Base-by-base conservation (phyloP, 352 stramenopile genomes). In the Globisporangium paddicum region DNA sequence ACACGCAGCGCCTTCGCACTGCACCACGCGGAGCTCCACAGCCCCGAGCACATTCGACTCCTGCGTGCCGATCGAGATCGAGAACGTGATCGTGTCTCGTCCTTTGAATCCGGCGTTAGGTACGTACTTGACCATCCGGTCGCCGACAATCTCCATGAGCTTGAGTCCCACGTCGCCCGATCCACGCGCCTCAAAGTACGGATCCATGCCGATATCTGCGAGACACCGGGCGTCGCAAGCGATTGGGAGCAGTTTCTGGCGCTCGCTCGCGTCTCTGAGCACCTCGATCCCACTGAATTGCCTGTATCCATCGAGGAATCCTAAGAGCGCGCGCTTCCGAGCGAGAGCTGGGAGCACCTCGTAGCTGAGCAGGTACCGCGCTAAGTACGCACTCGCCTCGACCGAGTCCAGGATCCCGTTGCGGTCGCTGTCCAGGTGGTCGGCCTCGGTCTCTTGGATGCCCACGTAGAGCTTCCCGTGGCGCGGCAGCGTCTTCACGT, bases 391-490 rank as follows among this genome's bases (percentile, higher is more conserved):
- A 26, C 70, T 68, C 1, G 82, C 79, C 50, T 92, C 82, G 6
- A 77, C 69, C 0, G 69, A 69, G 48, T 89, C 79, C 19, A 92
- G 53, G 16, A 86, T 58, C 16, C 67, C 63, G 34, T 92, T 86
- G 32, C 68, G 56, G 30, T 92, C 78, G 14, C 67, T 54, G 37
- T 92, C 82, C n/a, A 88, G 60, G 34, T 89, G 69, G 35, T 92
- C 82, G 0, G 69, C 67, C 32, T 88, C 79, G 2, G 77, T 88
- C 59, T 82, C 66, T 9, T 79, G 48, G 40, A 88, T 59, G 16
- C 60, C 54, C 0, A 89, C 65, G 25, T 77, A 86, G 3, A 95
- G 64, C 28, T 74, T 81, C 1, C 86, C 86, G 48, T 93, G 81
- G 30, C 87, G 73, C 14, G 86, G 86, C 9, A 95, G 61, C 0